Evolutionary conservation across 2,329 filamentous ascomycete genomes (phyloP), one percentile per base, ranked within the genome.

Genomic region (Alternaria brassicicola): DNA sequence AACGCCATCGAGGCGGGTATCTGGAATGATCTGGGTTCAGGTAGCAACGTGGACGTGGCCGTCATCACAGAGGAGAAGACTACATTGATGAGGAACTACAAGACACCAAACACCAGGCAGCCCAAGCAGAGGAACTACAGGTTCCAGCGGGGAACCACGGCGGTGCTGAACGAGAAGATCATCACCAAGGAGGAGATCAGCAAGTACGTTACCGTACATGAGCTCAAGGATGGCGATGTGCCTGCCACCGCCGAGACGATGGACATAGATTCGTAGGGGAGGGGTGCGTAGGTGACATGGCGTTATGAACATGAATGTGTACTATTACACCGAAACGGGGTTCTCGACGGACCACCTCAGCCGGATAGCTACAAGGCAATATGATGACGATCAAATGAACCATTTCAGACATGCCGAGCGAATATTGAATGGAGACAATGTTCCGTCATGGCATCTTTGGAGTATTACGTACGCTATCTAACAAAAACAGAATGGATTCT

Each of bases 51-150:
- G 57, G 96, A 99, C 75, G 91, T 99, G 31, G 94, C 93, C 65
- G 87, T 99, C 72, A 99, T 99, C 76, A 96, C 94, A 61, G 86
- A 89, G 72, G 93, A 97, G 71, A 97, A 97, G 88, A 97, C 95
- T 26, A 95, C 91, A 26, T 81, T 99, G 76, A 85, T 96, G 85
- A 86, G 95, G 74, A 97, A 97, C 82, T 95, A 91, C 83, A 90
- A 96, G 78, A 94, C 86, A 78, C 95, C 95, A 58, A 99, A 99
- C 80, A 88, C 93, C 83, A 88, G 96, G 77, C 90, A 87, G 69
- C 85, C 90, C 78, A 99, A 99, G 86, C 86, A 95, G 79, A 88
- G 93, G 82, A 95, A 93, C 82, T 99, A 99, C 84, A 86, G 87
- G 72, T 99, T 97, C 83, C 83, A 85, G 68, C 88, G 88, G 76